Evolutionary conservation across 1,284 basidiomycete genomes (phyloP).

Genomic region (Ganoderma sinense): DNA sequence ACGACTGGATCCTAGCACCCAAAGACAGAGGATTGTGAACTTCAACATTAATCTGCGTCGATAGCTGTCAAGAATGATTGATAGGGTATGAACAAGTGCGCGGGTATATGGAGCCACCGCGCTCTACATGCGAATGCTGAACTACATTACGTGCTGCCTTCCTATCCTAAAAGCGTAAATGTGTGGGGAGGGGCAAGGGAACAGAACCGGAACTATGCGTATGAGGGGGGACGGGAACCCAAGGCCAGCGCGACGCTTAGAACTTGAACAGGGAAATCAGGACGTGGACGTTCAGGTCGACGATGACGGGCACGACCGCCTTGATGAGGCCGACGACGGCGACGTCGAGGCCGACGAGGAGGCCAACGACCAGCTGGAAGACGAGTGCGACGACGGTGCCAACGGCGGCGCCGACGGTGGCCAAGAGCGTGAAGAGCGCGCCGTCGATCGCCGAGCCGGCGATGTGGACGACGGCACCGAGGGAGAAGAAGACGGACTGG

Average conservation of each 20-base stretch:
- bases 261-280: conserved; percentile 34
- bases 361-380: conserved; percentile 38
- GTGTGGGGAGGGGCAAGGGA: conserved; percentile 16
- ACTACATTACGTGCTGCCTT: background rate
- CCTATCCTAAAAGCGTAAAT: conserved; percentile 3
- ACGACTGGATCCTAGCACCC: background rate
- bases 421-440: conserved; percentile 38
- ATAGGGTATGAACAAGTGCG: conserved; percentile 8
- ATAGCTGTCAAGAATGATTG: background rate
- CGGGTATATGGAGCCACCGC: conserved; percentile 7
- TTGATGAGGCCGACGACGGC: conserved; percentile 39
- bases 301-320: conserved; percentile 23
- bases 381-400: conserved; percentile 40
- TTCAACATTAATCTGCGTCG: background rate
- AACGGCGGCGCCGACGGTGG: conserved; percentile 40
- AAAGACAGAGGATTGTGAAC: background rate
- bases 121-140: background rate
- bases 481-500: conserved; percentile 45
- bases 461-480: conserved; percentile 45
- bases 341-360: conserved; percentile 19
- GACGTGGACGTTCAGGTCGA: conserved; percentile 35
- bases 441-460: conserved; percentile 35
- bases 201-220: background rate
- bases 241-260: conserved; percentile 16
- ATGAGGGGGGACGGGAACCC: background rate